These are phyloP conservation scores for Agrostemma githago DNA, from an alignment of 148 eudicot species.

Conservation along the genomic window DNA sequence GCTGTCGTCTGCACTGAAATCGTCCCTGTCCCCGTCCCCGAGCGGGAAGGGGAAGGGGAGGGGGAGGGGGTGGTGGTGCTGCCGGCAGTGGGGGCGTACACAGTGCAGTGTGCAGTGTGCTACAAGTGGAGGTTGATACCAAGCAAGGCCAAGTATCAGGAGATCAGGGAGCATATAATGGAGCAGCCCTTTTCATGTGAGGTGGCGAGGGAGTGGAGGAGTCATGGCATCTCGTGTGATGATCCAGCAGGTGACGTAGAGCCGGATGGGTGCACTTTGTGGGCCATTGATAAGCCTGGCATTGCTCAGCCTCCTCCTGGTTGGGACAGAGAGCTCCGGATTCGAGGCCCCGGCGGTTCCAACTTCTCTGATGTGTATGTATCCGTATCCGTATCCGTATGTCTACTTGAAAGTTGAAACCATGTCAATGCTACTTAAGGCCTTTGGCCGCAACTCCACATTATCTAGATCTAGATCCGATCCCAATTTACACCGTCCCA, in stretches of 20 bases:
- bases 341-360: constrained; percentile 76
- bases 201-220: constrained; percentile 64
- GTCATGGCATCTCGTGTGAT: constrained; percentile 57
- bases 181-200: constrained; percentile 71
- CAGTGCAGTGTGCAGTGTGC: constrained; percentile 82
- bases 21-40: constrained; percentile 27
- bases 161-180: constrained; percentile 69
- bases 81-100: constrained; percentile 76
- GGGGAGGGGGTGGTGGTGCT: constrained; percentile 19
- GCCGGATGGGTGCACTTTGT: constrained; percentile 78
- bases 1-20: not conserved
- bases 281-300: constrained; percentile 93
- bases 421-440: not conserved
- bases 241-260: constrained; percentile 53
- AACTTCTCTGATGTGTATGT: constrained; percentile 96
- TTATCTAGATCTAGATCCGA: too few species aligned
- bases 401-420: constrained; percentile 7
- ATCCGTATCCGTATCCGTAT: too few species aligned
- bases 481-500: too few species aligned
- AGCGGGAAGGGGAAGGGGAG: constrained; percentile 7
- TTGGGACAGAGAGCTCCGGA: constrained; percentile 74
- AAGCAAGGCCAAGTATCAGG: constrained; percentile 76
- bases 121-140: constrained; percentile 94
- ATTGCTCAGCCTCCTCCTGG: constrained; percentile 89
- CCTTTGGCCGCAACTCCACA: not conserved